Percentiles rank a stretch among this genome's conserved stretches.
phyloP scores from a whole-genome alignment of 371 early-diverging fungal species.

The Mortierella polycephala region DNA sequence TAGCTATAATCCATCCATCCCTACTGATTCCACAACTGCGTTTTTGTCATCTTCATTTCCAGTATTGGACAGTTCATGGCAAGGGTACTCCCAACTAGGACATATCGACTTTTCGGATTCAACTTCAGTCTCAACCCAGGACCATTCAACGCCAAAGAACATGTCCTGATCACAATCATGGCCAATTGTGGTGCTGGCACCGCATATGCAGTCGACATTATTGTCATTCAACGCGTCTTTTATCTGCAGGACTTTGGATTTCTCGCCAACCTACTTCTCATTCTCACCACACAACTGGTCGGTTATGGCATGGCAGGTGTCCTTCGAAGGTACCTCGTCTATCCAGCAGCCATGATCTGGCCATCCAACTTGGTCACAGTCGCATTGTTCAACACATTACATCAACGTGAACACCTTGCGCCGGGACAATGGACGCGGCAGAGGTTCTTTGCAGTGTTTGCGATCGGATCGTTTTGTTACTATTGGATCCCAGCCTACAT shows the following conservation, averaged over 20 bases:
- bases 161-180: constrained; percentile 69
- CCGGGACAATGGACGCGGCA: constrained; percentile 46
- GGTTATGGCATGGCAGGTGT: constrained; percentile 92
- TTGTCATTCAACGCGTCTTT: constrained; percentile 74
- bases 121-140: constrained; percentile 74
- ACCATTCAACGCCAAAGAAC: constrained; percentile 82
- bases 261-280: constrained; percentile 65
- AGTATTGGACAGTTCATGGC: constrained; percentile 66
- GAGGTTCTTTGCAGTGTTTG: constrained; percentile 73
- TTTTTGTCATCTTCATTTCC: background rate
- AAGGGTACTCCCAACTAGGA: constrained; percentile 69
- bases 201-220: constrained; percentile 79
- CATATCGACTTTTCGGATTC: constrained; percentile 65
- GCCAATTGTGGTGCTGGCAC: constrained; percentile 66
- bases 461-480: constrained; percentile 58
- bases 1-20: background rate
- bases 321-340: constrained; percentile 77
- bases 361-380: constrained; percentile 79
- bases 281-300: constrained; percentile 76
- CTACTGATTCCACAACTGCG: background rate
- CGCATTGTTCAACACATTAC: constrained; percentile 79
- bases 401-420: constrained; percentile 61
- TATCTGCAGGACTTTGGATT: constrained; percentile 73
- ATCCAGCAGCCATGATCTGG: constrained; percentile 89
- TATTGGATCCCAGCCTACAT: constrained; percentile 70